Evolutionary conservation across 345 rosid species (phyloP), one percentile per base, ranked within the genome.

Genomic region (Populus nigra): DNA sequence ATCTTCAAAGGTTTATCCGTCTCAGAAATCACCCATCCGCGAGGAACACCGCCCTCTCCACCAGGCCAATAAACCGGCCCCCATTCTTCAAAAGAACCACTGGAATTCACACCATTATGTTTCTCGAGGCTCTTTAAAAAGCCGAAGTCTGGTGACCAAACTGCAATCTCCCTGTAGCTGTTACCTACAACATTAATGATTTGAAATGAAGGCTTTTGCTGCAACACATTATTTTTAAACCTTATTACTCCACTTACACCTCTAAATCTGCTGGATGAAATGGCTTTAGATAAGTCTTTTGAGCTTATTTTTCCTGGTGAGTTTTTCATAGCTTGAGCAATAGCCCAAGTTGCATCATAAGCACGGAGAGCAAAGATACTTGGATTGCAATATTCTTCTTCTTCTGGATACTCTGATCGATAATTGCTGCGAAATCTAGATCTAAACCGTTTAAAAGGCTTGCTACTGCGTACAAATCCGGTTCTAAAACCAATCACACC

Each of bases 21-120:
- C 27, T 50, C 75, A 39, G 41, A 27, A 15, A 9, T 25, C 31
- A 50, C 43, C 81, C 84, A 65, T 53, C 82, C 86, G 35, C 25
- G 68, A 1, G 88, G 84, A 36, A 69, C 81, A 23, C 61, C 68
- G 53, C 3, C 31, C 59, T n/a, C 7, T 6, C 88, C 84, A 4
- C 84, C 88, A 1, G 84, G 86, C 88, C 83, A 83, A 74, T 76
- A 76, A 65, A 83, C 15, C 0, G 81, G 65, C 0, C 84, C 79
- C 36, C 80, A 47, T 31, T 49, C 78, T 39, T 35, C 68, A 75
- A 71, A 17, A 36, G 69, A n/a, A 35, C 23, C 13, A 25, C 68
- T 63, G 29, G 33, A 8, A 63, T 27, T 63, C 27, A 2, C 43
- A 8, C 17, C 69, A 29, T 33, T 2, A 66, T 15, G 43, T 50